Evolutionary conservation across 1,284 basidiomycete species (phyloP), one percentile per base, ranked within the genome.

Genomic region (Apiotrichum domesticum): DNA sequence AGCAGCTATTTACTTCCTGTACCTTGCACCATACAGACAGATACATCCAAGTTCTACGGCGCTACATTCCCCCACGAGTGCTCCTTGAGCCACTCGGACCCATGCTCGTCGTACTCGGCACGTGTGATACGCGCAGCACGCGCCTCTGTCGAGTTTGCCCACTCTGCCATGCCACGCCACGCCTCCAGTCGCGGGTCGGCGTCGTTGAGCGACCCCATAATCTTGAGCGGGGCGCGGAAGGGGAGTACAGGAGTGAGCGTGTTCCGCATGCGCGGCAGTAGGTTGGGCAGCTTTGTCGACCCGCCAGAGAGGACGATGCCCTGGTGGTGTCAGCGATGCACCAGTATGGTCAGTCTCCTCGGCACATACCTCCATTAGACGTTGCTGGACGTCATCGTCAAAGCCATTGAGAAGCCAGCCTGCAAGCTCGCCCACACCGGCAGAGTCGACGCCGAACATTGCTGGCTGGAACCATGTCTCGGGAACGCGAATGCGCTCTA

Each of bases 391-490:
- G 3, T 78, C 75, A 41, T 85, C 82, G 3, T 83, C 77, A 74
- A 95, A 96, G 9, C 86, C 82, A n/a, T 85, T 83, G 49, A 99
- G 80, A 39, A 98, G 82, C 73, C 85, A 89, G 64, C 90, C 88
- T 29, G 93, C 78, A 1, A 97, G 84, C 75, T 99, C 96, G 11
- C 87, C 89, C 3, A 99, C 73, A 0, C 96, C 96, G 0, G 96
- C 95, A 21, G 88, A 90, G 74, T 98, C 96, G 29, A 97, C 82
- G 0, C 96, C 96, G 3, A 93, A 94, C 82, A 97, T 93, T 11
- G 81, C 80, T 0, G 96, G 95, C 54, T 91, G 87, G 79, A 95
- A 98, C 80, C 88, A 91, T 0, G 92, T 85, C 75, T 98, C 96
- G 58, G 90, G 91, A 3, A 90, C 92, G 15, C 95, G 82, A 80